Base-by-base conservation (phyloP, 208 protist species). In the Blechomonas ayalai region DNA sequence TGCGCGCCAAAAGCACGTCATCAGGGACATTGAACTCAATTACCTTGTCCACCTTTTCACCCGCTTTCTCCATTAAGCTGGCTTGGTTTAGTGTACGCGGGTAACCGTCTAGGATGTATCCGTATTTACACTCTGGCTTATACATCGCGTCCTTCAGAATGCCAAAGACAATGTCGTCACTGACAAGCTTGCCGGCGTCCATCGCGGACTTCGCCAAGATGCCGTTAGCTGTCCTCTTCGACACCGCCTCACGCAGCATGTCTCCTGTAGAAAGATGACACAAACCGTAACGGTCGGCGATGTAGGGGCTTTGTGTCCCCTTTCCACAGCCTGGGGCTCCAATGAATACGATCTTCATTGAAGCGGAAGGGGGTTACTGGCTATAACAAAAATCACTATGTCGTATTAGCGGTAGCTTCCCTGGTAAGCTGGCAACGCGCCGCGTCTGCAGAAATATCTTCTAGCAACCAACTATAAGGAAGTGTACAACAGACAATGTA, bases 81-180 rank as follows among this genome's bases (percentile, higher is more conserved):
- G 96, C 95, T 67, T 98, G 96, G 37, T 80, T 59, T 18, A 79
- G 39, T 19, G 94, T 98, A 52, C 96, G 80, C 27, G 96, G 96
- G 53, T 91, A 97, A 27, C 96, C 96, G 59, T 98, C 96, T 13
- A 98, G 60, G 25, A 98, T 57, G 78, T 91, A 98, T 34, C 86
- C 84, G 60, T 94, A 74, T 25, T 60, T 67, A 67, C 87, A 95
- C 63, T 91, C 71, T 0, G 86, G 82, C 40, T 59, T 57, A 22
- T 69, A 50, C 23, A 95, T 95, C 52, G 69, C 75, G 49, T 93
- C 86, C 63, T 80, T 72, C 18, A 97, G 76, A 39, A 97, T 90
- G 16, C 79, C 64, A 41, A 95, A 86, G 18, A 97, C 84, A 35
- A 97, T 85, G 13, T 95, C 84, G 59, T 97, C 92, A 43, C 71